phyloP scores from a whole-genome alignment of 495 filamentous ascomycete species.

The Trichoderma asperelloides region DNA sequence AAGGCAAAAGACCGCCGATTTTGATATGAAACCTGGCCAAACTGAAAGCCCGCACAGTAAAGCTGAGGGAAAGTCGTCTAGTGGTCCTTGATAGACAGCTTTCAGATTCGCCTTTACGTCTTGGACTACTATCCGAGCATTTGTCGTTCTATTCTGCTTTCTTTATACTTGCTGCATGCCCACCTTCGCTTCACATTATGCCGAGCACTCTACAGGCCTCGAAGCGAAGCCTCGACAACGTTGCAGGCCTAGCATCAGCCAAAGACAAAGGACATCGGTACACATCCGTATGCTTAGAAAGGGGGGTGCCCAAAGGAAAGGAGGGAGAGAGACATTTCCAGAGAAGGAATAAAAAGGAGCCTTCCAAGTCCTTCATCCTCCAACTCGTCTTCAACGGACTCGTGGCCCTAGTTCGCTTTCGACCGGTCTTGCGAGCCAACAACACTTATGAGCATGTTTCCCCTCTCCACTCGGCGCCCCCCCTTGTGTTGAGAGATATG shows the following conservation, averaged over 20 bases:
- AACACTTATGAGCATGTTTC: background rate
- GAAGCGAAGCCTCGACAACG: background rate
- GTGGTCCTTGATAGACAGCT: background rate
- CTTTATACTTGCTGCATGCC: background rate
- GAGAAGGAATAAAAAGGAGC: background rate
- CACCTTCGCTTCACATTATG: background rate
- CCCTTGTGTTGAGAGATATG: too few species aligned
- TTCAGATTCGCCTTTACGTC: background rate
- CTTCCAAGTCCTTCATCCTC: background rate
- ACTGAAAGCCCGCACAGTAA: too few species aligned
- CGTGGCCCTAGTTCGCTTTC: background rate
- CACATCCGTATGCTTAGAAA: background rate
- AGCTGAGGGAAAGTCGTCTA: too few species aligned
- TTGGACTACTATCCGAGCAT: background rate
- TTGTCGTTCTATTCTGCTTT: background rate
- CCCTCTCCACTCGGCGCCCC: background rate
- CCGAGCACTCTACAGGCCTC: background rate
- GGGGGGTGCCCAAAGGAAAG: background rate
- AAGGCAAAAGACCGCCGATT: too few species aligned
- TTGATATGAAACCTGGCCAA: too few species aligned
- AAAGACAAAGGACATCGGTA: background rate
- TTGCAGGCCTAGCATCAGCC: background rate
- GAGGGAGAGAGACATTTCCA: background rate
- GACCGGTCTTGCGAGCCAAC: background rate
- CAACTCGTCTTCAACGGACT: background rate